phyloP scores from a whole-genome alignment of 768 basidiomycete genomes.

The Tricholoma hemisulphureum region DNA sequence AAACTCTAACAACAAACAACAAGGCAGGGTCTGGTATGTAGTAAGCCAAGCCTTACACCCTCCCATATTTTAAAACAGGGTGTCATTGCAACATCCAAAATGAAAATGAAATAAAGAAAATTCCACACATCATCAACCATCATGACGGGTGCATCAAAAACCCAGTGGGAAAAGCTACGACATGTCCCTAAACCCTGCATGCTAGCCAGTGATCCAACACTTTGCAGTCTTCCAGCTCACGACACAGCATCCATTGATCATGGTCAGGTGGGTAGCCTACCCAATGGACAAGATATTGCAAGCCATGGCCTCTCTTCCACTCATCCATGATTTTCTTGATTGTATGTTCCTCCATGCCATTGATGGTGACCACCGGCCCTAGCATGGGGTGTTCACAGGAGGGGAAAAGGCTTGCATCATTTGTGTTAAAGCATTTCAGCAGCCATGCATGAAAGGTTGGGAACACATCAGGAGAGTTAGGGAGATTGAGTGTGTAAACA shows the following conservation, averaged over 20 bases:
- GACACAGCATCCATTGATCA: no score
- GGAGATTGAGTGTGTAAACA: conserved; percentile 18
- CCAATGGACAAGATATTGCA: no score
- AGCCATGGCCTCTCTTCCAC: conserved; percentile 17
- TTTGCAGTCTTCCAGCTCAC: neutral
- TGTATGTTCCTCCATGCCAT: conserved; percentile 12
- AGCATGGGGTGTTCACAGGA: conserved; percentile 6
- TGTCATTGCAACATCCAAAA: no score
- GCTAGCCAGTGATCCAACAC: no score
- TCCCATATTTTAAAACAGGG: no score
- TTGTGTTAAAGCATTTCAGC: conserved; percentile 22
- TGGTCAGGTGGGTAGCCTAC: neutral
- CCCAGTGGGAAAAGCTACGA: no score
- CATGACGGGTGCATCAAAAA: no score
- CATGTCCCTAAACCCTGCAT: no score
- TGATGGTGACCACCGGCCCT: conserved; percentile 21
- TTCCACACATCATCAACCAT: no score
- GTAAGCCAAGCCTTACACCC: no score
- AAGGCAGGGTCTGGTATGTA: no score
- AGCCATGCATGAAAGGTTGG: conserved; percentile 35
- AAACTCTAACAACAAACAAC: no score
- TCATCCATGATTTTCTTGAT: conserved; percentile 28
- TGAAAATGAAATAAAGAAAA: neutral
- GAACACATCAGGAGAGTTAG: conserved; percentile 17
- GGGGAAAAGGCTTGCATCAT: conserved; percentile 34